Evolutionary conservation across 2,329 filamentous ascomycete genomes (phyloP).

Genomic region (Cytospora piceicola): DNA sequence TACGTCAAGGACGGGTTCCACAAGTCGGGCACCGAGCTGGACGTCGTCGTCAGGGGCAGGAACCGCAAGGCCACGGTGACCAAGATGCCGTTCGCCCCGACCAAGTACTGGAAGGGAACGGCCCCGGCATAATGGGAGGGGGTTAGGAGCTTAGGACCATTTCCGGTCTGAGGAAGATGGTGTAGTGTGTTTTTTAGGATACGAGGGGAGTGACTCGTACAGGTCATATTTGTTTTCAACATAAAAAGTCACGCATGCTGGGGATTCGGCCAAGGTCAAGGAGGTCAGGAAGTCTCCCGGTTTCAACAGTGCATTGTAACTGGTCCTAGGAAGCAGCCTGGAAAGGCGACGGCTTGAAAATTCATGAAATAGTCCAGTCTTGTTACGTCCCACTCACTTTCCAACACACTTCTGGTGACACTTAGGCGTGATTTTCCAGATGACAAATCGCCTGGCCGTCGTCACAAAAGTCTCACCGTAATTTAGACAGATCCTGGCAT

Average conservation of each 20-base stretch:
- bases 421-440: no score
- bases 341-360: background rate
- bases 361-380: no score
- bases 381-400: no score
- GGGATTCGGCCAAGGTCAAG: background rate
- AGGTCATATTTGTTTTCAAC: conserved; percentile 7
- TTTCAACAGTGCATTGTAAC: background rate
- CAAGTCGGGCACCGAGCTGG: conserved; percentile 81
- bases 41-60: conserved; percentile 77
- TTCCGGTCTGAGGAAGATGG: background rate
- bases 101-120: conserved; percentile 70
- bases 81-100: conserved; percentile 87
- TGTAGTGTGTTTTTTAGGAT: no score
- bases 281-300: background rate
- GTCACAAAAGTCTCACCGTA: background rate
- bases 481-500: background rate
- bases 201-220: background rate
- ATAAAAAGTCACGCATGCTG: background rate
- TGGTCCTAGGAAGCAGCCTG: background rate
- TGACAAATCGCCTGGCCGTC: no score
- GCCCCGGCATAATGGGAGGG: conserved; percentile 29
- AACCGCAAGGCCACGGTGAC: conserved; percentile 73
- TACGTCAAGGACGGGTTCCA: conserved; percentile 82
- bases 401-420: no score
- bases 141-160: background rate